Percentiles rank a stretch among this genome's conserved stretches.
These are phyloP conservation scores for Asterophora lycoperdoides DNA, from an alignment of 768 basidiomycete species.

Conservation along the genomic window DNA sequence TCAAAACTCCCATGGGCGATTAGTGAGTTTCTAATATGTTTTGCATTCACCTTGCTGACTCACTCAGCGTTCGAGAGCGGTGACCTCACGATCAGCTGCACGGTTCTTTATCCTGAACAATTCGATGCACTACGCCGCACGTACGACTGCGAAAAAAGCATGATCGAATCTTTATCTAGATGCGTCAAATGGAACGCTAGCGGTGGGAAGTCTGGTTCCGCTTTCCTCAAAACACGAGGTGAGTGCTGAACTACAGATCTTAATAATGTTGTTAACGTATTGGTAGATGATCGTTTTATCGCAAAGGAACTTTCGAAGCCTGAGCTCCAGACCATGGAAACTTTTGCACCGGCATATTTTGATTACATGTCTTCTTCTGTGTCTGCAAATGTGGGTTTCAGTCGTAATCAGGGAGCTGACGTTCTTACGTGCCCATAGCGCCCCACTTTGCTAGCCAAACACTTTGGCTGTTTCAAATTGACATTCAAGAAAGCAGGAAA, in stretches of 20 bases:
- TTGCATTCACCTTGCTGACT: slow-evolving; percentile 2
- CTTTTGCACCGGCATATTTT: slow-evolving; percentile 96
- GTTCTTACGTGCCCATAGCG: slow-evolving; percentile 45
- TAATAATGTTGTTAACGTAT: slow-evolving; percentile 3
- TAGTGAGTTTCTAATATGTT: slow-evolving; percentile 44
- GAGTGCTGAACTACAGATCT: slow-evolving; percentile 12
- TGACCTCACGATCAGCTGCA: slow-evolving; percentile 86
- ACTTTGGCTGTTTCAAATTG: slow-evolving; percentile 95
- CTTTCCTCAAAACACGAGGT: slow-evolving; percentile 95
- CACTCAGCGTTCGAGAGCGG: slow-evolving; percentile 84
- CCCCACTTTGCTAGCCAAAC: slow-evolving; percentile 91
- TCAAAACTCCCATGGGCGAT: slow-evolving; percentile 81
- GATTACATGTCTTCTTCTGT: slow-evolving; percentile 97
- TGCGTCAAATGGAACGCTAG: slow-evolving; percentile 96
- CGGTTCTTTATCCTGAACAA: slow-evolving; percentile 93
- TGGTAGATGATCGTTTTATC: slow-evolving; percentile 93
- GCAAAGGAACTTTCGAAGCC: slow-evolving; percentile 91
- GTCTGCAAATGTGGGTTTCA: slow-evolving; percentile 62
- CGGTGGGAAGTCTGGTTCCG: slow-evolving; percentile 96
- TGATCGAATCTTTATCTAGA: slow-evolving; percentile 88
- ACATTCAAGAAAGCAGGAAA: slow-evolving; percentile 80
- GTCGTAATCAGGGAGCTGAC: slow-evolving; percentile 6
- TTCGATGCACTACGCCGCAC: slow-evolving; percentile 91
- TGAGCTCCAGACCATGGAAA: slow-evolving; percentile 93
- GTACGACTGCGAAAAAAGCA: slow-evolving; percentile 91